phyloP scores from a whole-genome alignment of 1,284 basidiomycete species.

The Naganishia albida region DNA sequence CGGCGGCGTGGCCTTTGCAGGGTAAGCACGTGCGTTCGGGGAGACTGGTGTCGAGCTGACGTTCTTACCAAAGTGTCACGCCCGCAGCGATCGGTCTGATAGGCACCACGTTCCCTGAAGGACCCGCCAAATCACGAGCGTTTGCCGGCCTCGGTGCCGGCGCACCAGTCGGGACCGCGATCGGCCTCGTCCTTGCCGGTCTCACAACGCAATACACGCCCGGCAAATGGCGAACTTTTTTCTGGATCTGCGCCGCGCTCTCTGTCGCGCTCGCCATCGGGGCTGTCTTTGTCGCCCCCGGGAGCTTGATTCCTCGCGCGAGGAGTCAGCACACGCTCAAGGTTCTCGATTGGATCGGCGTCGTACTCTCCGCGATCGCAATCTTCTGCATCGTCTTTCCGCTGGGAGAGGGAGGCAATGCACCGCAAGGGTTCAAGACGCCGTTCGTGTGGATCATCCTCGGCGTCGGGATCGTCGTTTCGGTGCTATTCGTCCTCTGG shows the following conservation, averaged over 20 bases:
- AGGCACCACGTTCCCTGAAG: conserved; percentile 16
- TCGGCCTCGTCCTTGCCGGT: conserved; percentile 55
- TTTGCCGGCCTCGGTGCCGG: conserved; percentile 76
- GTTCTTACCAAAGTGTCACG: neutral
- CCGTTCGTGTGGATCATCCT: conserved; percentile 23
- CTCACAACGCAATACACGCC: conserved; percentile 13
- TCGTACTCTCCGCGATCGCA: conserved; percentile 7
- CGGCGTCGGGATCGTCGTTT: conserved; percentile 3
- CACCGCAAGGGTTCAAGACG: conserved; percentile 12
- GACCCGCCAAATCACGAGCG: conserved; percentile 52
- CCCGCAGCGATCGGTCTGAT: conserved; percentile 27
- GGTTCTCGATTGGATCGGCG: conserved; percentile 19
- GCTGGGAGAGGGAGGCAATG: conserved; percentile 17
- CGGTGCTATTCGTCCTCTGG: conserved; percentile 17
- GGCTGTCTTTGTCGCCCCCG: conserved; percentile 10
- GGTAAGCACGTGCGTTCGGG: neutral
- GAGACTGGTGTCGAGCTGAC: neutral
- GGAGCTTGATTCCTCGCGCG: conserved; percentile 19
- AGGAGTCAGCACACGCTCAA: conserved; percentile 21
- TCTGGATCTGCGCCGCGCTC: conserved; percentile 11
- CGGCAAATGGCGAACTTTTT: conserved; percentile 8
- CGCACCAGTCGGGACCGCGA: conserved; percentile 51
- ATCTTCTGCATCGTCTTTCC: conserved; percentile 24
- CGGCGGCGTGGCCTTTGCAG: conserved; percentile 16
- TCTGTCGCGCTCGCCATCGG: conserved; percentile 8